Base-by-base conservation (phyloP, 1,284 basidiomycete species). In the Ceratobasidium sp. region DNA sequence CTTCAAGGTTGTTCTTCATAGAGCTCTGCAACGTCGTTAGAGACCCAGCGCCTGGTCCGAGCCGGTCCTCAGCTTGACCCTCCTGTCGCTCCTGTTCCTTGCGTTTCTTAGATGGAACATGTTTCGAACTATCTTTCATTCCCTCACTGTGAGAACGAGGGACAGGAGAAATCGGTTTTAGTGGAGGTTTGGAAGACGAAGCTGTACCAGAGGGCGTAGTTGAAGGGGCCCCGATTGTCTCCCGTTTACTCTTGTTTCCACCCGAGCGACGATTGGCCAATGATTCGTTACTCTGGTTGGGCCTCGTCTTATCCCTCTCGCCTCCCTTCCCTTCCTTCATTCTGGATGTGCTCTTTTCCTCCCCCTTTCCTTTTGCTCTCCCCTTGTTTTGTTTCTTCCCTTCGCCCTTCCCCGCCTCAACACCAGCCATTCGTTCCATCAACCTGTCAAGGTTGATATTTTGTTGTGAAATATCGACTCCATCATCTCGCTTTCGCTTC, bases 1-100 rank as follows among this genome's bases (percentile, higher is more conserved):
- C 95, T 78, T 94, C 92, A 57, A 97, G 84, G 80, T 90, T 94
- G 64, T 91, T 87, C 84, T 90, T 94, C 90, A 96, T 93, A 38
- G 85, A 87, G 71, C 88, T 88, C 83, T 97, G 95, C 82, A 96
- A 85, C 13, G 88, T 84, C 4, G 95, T 96, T 66, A 96, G 85
- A 15, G 86, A 85, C 3, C 78, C 82, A n/a, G 40, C 50, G 33
- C 42, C 42, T 28, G 59, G 50, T 10, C 65, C 23, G 40, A n/a
- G 23, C 61, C 66, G n/a, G 17, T 71, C 57, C 65, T 67, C 61
- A 10, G 71, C 23, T 62, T 40, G 40, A 23, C n/a, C 28, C 46
- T 15, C 57, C 46, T 23, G 62, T 7, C 42, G 40, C 48, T 74
- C 75, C 56, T 59, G 61, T 62, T 69, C 68, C 59, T 81, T 79